Percentiles rank a stretch among this genome's conserved stretches.
These are phyloP conservation scores for Vaccinium darrowii DNA, from an alignment of 148 eudicot genomes.

Conservation along the genomic window DNA sequence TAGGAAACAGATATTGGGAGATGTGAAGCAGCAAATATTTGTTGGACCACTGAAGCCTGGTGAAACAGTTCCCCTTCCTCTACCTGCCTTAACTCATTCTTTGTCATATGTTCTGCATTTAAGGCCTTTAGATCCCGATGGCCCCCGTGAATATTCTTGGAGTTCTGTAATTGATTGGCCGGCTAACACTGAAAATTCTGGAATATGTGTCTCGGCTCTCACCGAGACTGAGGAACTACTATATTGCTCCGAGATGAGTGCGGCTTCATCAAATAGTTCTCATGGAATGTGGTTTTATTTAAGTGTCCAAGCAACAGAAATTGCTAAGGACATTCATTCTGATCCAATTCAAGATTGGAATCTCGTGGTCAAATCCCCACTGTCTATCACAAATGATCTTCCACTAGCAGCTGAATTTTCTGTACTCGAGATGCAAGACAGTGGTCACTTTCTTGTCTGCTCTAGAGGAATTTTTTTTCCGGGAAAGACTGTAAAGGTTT, in stretches of 20 bases:
- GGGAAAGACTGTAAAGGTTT: slow-evolving; percentile 77
- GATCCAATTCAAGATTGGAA: slow-evolving; percentile 94
- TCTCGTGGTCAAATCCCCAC: slow-evolving; percentile 73
- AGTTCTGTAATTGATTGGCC: slow-evolving; percentile 60
- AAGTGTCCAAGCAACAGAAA: slow-evolving; percentile 76
- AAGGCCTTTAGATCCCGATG: slow-evolving; percentile 53
- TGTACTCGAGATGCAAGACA: slow-evolving; percentile 79
- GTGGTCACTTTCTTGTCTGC: slow-evolving; percentile 69
- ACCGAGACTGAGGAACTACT: slow-evolving; percentile 62
- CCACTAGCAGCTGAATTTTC: slow-evolving; percentile 84
- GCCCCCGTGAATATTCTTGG: slow-evolving; percentile 66
- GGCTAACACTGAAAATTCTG: slow-evolving; percentile 45
- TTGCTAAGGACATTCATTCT: slow-evolving; percentile 78
- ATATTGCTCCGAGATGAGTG: slow-evolving; percentile 57
- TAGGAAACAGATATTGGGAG: slow-evolving; percentile 42
- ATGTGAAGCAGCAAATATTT: slow-evolving; percentile 40
- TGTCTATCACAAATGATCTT: slow-evolving; percentile 78
- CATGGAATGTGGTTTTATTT: slow-evolving; percentile 79
- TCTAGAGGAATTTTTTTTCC: slow-evolving; percentile 74
- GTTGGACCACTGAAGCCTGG: slow-evolving; percentile 73
- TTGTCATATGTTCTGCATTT: slow-evolving; percentile 53
- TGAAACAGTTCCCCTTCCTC: slow-evolving; percentile 73
- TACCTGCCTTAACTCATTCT: slow-evolving; percentile 55
- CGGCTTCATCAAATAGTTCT: slow-evolving; percentile 58
- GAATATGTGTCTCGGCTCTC: slow-evolving; percentile 63